A percentile compares a stretch with the other conserved stretches of the same genome.
Evolutionary conservation across 306 rosid species (phyloP).

Genomic region (Cicer bijugum): DNA sequence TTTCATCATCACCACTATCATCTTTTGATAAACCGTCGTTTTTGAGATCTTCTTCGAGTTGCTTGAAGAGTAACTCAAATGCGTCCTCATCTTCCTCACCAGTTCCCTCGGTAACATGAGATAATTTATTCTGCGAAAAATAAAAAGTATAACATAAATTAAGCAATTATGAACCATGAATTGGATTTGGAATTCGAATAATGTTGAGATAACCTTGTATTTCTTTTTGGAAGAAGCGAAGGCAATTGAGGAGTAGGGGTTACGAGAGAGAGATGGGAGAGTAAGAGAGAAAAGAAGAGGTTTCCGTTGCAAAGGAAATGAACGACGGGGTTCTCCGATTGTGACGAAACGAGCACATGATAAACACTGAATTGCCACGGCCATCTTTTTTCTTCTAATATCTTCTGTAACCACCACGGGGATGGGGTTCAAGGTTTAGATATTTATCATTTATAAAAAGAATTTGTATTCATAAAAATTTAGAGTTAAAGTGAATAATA

Average conservation of each 20-base stretch:
- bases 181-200: neutral
- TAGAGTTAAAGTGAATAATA: no score
- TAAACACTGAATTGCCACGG: slow-evolving; percentile 50
- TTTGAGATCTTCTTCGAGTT: slow-evolving; percentile 84
- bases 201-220: slow-evolving; percentile 53
- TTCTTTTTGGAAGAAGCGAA: slow-evolving; percentile 57
- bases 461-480: no score
- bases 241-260: slow-evolving; percentile 40
- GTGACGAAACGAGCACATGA: slow-evolving; percentile 42
- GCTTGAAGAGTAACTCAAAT: slow-evolving; percentile 74
- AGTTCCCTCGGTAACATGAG: slow-evolving; percentile 44
- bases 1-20: slow-evolving; percentile 52
- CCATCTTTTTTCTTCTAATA: slow-evolving; percentile 45
- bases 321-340: neutral
- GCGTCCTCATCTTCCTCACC: slow-evolving; percentile 72
- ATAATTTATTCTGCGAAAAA: slow-evolving; percentile 50
- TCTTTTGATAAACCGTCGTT: slow-evolving; percentile 58
- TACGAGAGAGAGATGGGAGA: slow-evolving; percentile 53
- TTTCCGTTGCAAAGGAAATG: slow-evolving; percentile 43
- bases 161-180: neutral
- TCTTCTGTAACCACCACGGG: neutral
- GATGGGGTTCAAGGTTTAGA: neutral
- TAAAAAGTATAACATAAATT: neutral
- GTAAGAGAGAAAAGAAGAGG: slow-evolving; percentile 55
- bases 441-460: neutral